Evolutionary conservation across 225 moss, liverwort and hornwort genomes (phyloP).

Genomic region (Polytrichum formosum): DNA sequence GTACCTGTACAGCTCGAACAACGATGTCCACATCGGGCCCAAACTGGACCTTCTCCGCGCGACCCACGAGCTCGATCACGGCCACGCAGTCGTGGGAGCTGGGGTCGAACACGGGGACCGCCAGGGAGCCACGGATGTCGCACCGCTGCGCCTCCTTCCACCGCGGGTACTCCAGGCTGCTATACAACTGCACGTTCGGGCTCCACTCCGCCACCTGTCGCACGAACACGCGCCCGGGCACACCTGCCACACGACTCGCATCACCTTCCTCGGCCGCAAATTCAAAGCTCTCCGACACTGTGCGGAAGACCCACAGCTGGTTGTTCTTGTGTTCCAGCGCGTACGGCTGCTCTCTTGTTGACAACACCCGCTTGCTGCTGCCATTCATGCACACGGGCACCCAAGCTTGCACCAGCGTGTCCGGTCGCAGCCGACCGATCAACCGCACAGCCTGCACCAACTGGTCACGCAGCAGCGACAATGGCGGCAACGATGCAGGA

Average conservation of each 20-base stretch:
- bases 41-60: slow-evolving; percentile 66
- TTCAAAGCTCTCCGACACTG: slow-evolving; percentile 56
- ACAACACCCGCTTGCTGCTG: slow-evolving; percentile 51
- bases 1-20: slow-evolving; percentile 71
- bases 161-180: slow-evolving; percentile 58
- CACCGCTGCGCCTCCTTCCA: slow-evolving; percentile 58
- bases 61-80: slow-evolving; percentile 80
- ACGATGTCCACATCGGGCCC: slow-evolving; percentile 66
- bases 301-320: slow-evolving; percentile 55
- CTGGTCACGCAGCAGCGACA: slow-evolving; percentile 20
- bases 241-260: slow-evolving; percentile 36
- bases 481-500: neutral
- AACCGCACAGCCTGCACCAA: slow-evolving; percentile 34
- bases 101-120: slow-evolving; percentile 69
- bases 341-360: slow-evolving; percentile 75
- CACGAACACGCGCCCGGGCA: slow-evolving; percentile 72
- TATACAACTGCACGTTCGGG: slow-evolving; percentile 79
- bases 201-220: slow-evolving; percentile 81
- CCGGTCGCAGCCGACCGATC: slow-evolving; percentile 38
- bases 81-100: slow-evolving; percentile 51
- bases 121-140: slow-evolving; percentile 65
- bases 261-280: slow-evolving; percentile 42
- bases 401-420: slow-evolving; percentile 73
- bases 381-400: slow-evolving; percentile 33
- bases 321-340: slow-evolving; percentile 50